phyloP scores from a whole-genome alignment of 352 stramenopile species.

The Globisporangium nunn region DNA sequence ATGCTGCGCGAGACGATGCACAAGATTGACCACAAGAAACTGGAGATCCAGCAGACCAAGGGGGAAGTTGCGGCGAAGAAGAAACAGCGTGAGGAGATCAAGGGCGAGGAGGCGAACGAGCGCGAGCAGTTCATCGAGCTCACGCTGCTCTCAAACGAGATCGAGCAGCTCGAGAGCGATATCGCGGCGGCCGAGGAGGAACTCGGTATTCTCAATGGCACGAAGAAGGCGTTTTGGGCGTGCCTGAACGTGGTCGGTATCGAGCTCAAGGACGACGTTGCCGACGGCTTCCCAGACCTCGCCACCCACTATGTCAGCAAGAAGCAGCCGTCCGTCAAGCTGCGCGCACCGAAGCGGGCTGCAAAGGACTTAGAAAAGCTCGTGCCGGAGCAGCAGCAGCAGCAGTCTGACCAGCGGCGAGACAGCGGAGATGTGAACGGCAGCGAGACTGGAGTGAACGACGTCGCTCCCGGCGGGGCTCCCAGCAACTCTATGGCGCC shows the following conservation, averaged over 20 bases:
- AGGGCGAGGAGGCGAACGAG: conserved; percentile 16
- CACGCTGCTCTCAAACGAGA: conserved; percentile 42
- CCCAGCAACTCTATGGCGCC: conserved; percentile 3
- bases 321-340: conserved; percentile 25
- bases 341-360: conserved; percentile 14
- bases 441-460: conserved; percentile 16
- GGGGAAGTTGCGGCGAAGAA: conserved; percentile 33
- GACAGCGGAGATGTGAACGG: conserved; percentile 12
- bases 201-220: conserved; percentile 26
- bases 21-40: conserved; percentile 60
- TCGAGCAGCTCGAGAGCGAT: conserved; percentile 57
- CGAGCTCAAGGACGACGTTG: conserved; percentile 39
- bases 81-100: conserved; percentile 25
- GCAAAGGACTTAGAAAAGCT: conserved; percentile 14
- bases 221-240: conserved; percentile 50
- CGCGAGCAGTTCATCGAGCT: conserved; percentile 27
- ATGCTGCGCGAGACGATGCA: conserved; percentile 70
- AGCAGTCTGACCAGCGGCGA: conserved; percentile 4
- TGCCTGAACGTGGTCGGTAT: conserved; percentile 66
- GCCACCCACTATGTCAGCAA: conserved; percentile 39
- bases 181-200: conserved; percentile 44
- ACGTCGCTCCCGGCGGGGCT: background rate
- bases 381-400: background rate
- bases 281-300: conserved; percentile 47
- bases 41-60: conserved; percentile 30